Conservation (phyloP, 2,329 filamentous ascomycete species). For the Samsoniella hepiali region DNA sequence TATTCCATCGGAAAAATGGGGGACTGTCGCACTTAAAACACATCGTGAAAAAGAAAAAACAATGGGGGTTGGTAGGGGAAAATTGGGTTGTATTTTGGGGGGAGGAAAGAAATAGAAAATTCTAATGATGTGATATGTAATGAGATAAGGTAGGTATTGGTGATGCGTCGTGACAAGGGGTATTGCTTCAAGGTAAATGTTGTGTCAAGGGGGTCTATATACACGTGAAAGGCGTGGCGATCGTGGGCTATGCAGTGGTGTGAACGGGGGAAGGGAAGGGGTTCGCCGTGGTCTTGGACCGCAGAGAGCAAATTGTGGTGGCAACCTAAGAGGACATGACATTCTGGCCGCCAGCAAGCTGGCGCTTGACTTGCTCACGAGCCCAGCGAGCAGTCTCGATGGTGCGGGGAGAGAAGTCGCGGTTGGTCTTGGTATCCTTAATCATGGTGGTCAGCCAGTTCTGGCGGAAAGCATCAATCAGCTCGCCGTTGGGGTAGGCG, state of each 20-base stretch:
- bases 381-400: conserved; percentile 96
- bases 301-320: conserved; percentile 1
- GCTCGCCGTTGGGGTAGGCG: conserved; percentile 86
- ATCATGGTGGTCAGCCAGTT: conserved; percentile 90
- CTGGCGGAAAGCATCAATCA: conserved; percentile 77
- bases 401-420: conserved; percentile 79
- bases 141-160: conserved; percentile 25
- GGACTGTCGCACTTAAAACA: conserved; percentile 15
- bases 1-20: conserved; percentile 32
- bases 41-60: conserved; percentile 11
- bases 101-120: conserved; percentile 6
- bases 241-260: conserved; percentile 30
- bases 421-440: conserved; percentile 85
- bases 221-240: conserved; percentile 38
- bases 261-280: conserved; percentile 8
- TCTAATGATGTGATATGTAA: conserved; percentile 22
- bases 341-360: conserved; percentile 55
- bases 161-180: conserved; percentile 34
- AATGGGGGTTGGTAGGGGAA: conserved; percentile 13
- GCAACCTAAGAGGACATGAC: conserved; percentile 46
- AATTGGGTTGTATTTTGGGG: conserved; percentile 13
- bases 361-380: conserved; percentile 94
- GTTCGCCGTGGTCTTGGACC: conserved; percentile 10
- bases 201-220: conserved; percentile 39
- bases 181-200: conserved; percentile 35